Percentiles rank a stretch among this genome's conserved stretches.
These are phyloP conservation scores for Aspergillus transmontanensis DNA, from an alignment of 2,329 filamentous ascomycete genomes.

Conservation along the genomic window DNA sequence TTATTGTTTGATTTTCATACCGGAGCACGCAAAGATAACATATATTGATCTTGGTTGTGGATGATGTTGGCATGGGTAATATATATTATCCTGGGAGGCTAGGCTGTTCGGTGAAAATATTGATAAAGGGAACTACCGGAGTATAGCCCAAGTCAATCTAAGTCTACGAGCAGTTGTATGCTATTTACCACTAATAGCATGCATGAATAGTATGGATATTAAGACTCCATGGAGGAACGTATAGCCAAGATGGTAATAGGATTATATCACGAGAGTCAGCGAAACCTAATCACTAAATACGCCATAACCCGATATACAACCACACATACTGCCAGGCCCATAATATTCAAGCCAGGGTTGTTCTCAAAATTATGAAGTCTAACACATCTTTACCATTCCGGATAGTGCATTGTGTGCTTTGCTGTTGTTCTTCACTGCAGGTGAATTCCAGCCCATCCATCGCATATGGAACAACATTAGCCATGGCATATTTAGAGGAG, in stretches of 20 bases:
- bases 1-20: neutral
- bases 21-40: neutral
- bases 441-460: neutral
- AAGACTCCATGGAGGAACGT: too few species aligned
- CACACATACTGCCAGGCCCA: neutral
- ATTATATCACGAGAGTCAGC: too few species aligned
- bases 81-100: neutral
- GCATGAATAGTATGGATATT: too few species aligned
- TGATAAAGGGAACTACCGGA: too few species aligned
- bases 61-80: neutral
- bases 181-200: too few species aligned
- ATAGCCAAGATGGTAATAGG: too few species aligned
- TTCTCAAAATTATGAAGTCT: neutral
- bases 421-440: neutral
- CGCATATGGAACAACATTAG: neutral
- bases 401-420: neutral
- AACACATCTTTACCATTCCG: neutral
- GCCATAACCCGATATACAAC: neutral
- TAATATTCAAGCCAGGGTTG: neutral
- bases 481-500: neutral
- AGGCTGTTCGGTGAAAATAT: neutral
- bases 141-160: too few species aligned
- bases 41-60: neutral
- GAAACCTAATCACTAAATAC: neutral
- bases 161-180: too few species aligned